Conservation (phyloP, 228 moss, liverwort and hornwort species). For the Sphagnum fallax region DNA sequence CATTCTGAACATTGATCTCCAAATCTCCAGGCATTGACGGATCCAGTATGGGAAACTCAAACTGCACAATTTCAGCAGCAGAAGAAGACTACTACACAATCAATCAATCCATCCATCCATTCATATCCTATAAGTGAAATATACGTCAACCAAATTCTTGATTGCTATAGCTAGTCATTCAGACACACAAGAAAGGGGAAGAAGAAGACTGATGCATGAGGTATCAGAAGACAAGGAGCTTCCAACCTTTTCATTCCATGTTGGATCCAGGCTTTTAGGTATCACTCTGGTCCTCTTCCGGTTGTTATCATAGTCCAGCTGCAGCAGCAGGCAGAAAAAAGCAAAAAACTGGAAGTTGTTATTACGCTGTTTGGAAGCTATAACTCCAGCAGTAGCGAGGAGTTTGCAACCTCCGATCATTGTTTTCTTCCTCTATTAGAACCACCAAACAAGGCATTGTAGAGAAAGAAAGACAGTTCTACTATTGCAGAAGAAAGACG, state of each 20-base stretch:
- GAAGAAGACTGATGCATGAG: background rate
- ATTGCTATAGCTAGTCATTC: background rate
- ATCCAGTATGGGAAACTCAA: slow-evolving; percentile 57
- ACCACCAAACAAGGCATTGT: too few species aligned
- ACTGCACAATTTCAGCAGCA: slow-evolving; percentile 29
- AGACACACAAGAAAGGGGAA: background rate
- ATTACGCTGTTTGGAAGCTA: too few species aligned
- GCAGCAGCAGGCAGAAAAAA: background rate
- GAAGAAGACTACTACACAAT: background rate
- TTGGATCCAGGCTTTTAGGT: slow-evolving; percentile 39
- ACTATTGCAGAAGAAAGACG: too few species aligned
- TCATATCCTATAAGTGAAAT: background rate
- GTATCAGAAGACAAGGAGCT: too few species aligned
- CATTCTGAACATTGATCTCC: slow-evolving; percentile 80
- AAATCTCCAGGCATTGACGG: slow-evolving; percentile 39
- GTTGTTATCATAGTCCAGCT: slow-evolving; percentile 82
- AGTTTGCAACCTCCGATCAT: too few species aligned
- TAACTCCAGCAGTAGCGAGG: too few species aligned
- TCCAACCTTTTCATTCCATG: slow-evolving; percentile 40
- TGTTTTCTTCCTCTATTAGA: too few species aligned
- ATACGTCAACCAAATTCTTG: background rate
- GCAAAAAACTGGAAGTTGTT: too few species aligned
- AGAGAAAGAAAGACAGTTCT: too few species aligned
- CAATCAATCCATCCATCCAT: background rate
- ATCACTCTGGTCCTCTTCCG: slow-evolving; percentile 54